A percentile compares a stretch with the other conserved stretches of the same genome.
phyloP scores from a whole-genome alignment of 352 stramenopile genomes.

The Phytophthora ramorum region DNA sequence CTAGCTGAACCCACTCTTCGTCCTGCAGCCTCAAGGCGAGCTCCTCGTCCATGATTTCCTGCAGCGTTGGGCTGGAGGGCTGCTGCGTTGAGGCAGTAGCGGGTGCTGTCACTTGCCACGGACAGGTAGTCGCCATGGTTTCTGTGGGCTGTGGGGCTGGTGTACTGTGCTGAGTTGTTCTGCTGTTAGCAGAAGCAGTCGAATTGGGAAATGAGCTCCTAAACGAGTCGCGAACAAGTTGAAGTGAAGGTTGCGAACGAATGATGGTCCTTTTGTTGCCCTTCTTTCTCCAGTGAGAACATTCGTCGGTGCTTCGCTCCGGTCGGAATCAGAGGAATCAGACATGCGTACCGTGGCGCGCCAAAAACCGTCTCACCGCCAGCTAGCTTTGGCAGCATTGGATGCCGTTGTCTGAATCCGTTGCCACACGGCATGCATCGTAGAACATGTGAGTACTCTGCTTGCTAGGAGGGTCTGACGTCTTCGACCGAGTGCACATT shows the following conservation, averaged over 20 bases:
- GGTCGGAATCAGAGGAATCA: slow-evolving; percentile 2
- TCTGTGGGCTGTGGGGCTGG: background rate
- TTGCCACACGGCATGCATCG: no score
- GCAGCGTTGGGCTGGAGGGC: slow-evolving; percentile 37
- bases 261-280: slow-evolving; percentile 22
- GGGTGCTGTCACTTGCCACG: slow-evolving; percentile 18
- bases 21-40: slow-evolving; percentile 51
- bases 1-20: slow-evolving; percentile 24
- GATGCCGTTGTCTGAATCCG: no score
- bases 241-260: slow-evolving; percentile 20
- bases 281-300: slow-evolving; percentile 17
- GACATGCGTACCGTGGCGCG: background rate
- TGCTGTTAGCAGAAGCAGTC: slow-evolving; percentile 4
- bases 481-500: no score
- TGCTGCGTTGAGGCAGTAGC: slow-evolving; percentile 3
- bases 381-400: no score
- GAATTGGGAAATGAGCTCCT: slow-evolving; percentile 20
- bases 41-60: slow-evolving; percentile 78
- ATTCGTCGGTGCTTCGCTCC: slow-evolving; percentile 17
- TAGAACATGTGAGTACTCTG: no score
- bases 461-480: no score
- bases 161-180: background rate
- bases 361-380: background rate
- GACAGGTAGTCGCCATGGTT: slow-evolving; percentile 23
- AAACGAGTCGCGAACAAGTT: background rate